phyloP scores from a whole-genome alignment of 192 early-diverging fungal species.

The Backusella westeae region DNA sequence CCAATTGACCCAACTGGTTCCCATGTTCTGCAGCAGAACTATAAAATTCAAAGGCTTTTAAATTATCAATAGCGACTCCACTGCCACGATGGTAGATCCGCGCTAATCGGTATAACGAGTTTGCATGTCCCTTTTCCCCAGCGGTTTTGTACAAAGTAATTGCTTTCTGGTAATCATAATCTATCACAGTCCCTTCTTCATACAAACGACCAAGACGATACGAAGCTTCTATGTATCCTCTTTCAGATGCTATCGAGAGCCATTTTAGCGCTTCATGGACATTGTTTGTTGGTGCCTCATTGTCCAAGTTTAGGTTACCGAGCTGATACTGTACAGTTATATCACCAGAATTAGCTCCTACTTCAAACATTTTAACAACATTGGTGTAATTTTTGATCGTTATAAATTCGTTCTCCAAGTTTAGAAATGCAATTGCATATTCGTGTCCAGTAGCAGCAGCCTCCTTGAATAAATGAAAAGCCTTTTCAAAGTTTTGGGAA shows the following conservation, averaged over 20 bases:
- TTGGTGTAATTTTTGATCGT: background rate
- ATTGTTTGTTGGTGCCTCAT: background rate
- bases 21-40: background rate
- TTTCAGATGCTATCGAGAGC: background rate
- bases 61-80: background rate
- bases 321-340: background rate
- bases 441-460: background rate
- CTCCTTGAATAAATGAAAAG: background rate
- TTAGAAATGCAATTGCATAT: background rate
- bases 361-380: background rate
- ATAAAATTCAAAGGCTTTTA: background rate
- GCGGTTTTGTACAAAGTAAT: background rate
- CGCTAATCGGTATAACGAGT: background rate
- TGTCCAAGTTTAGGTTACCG: background rate
- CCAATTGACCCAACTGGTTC: background rate
- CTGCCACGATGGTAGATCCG: background rate
- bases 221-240: background rate
- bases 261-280: background rate
- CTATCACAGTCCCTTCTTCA: background rate
- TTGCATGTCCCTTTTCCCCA: background rate
- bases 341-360: background rate
- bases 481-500: background rate
- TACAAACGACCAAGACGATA: background rate
- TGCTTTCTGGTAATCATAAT: background rate
- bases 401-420: background rate